phyloP scores from a whole-genome alignment of 441 rosid species.

The Adansonia madagascariensis region DNA sequence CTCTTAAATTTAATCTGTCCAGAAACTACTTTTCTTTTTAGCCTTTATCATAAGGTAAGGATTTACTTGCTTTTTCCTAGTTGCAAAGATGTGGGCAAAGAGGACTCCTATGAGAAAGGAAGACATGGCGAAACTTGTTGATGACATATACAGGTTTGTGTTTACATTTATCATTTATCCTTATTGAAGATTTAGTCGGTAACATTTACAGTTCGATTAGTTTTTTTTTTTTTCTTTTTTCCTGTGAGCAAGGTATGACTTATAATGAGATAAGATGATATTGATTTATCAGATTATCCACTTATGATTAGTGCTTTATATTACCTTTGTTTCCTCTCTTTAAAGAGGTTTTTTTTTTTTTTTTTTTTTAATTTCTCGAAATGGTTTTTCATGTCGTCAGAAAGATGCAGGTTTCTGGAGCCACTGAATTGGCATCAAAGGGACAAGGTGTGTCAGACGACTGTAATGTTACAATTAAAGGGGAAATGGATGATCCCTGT shows the following conservation, averaged over 20 bases:
- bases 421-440: constrained; percentile 87
- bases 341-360: too few species aligned
- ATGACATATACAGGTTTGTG: constrained; percentile 81
- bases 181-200: background rate
- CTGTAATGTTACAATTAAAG: constrained; percentile 64
- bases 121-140: constrained; percentile 85
- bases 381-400: constrained; percentile 44
- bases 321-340: background rate
- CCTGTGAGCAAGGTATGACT: background rate
- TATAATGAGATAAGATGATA: background rate
- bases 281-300: background rate
- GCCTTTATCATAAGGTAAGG: constrained; percentile 22
- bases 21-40: background rate
- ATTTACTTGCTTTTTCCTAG: constrained; percentile 38
- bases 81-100: constrained; percentile 70
- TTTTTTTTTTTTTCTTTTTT: background rate
- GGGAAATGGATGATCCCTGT: constrained; percentile 60
- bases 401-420: constrained; percentile 93
- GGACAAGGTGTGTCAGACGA: constrained; percentile 71
- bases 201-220: background rate
- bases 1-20: too few species aligned
- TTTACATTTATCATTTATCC: constrained; percentile 1
- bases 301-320: background rate
- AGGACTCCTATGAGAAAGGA: constrained; percentile 72
- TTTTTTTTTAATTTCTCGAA: background rate